Evolutionary conservation across 768 basidiomycete genomes (phyloP), one percentile per base, ranked within the genome.

Genomic region (Mycena amicta): DNA sequence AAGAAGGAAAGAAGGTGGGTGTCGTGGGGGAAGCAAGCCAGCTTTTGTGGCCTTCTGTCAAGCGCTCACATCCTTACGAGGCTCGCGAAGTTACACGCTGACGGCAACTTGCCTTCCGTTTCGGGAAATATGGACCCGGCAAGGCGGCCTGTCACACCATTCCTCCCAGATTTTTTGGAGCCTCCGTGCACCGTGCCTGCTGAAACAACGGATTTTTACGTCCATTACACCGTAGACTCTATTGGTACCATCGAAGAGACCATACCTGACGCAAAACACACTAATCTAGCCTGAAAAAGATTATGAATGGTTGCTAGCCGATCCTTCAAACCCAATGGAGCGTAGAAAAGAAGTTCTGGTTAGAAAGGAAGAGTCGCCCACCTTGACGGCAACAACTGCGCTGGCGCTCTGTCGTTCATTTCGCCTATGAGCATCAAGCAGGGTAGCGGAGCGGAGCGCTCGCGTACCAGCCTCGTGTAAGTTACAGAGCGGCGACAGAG

Each of bases 61-160:
- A 45, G 43, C 43, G 43, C 43, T 45, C 43, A 45, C 43, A 23
- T 45, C 43, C 43, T 45, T 8, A 45, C 43, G 43, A 45, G 43
- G 43, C 43, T 45, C 15, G 22, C 15, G 43, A 45, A 45, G 43
- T 16, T 45, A n/a, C 5, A 15, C 13, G 43, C 20, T 45, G 8
- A 45, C 43, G 43, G 43, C 43, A 45, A 45, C 13, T 15, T 45
- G 43, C 43, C 43, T 45, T 45, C 43, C 22, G 20, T 45, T 15
- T 45, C 22, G 8, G 43, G 43, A 5, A 45, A 45, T 45, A 8
- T 23, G 8, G 12, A 15, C 43, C 43, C 43, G 20, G 22, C 43
- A 8, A 45, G 13, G 22, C 22, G 43, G 43, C 43, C 13, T 8
- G 43, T n/a, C n/a, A n/a, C n/a, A n/a, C n/a, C n/a, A n/a, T n/a